phyloP scores from a whole-genome alignment of 257 asterid genomes.

The Ballota nigra region DNA sequence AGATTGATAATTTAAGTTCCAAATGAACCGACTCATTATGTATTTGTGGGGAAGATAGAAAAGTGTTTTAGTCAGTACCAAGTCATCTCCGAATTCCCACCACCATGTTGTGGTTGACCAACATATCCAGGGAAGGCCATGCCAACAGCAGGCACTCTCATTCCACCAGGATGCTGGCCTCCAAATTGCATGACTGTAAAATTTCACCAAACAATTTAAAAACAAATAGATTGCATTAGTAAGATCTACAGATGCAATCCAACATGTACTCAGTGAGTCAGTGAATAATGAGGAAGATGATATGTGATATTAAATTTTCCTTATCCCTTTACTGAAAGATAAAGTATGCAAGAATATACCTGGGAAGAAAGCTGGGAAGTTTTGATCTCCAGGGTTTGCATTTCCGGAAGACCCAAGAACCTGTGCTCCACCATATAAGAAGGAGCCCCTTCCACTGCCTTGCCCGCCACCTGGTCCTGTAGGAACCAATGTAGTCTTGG shows the following conservation, averaged over 20 bases:
- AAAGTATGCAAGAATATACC: slow-evolving; percentile 36
- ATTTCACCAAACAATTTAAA: slow-evolving; percentile 9
- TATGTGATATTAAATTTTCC: background rate
- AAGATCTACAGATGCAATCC: background rate
- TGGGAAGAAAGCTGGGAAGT: slow-evolving; percentile 80
- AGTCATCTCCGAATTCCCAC: slow-evolving; percentile 90
- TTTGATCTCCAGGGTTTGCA: slow-evolving; percentile 63
- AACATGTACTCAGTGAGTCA: background rate
- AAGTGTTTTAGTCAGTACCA: slow-evolving; percentile 47
- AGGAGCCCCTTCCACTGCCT: slow-evolving; percentile 59
- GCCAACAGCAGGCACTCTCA: slow-evolving; percentile 96
- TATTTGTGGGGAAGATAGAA: background rate
- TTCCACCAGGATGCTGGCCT: slow-evolving; percentile 79
- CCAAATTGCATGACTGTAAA: slow-evolving; percentile 82
- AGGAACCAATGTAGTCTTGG: slow-evolving; percentile 49
- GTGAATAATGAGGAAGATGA: background rate
- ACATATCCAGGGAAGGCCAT: slow-evolving; percentile 98
- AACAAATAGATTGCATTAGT: background rate
- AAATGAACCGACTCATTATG: background rate
- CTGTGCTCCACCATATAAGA: slow-evolving; percentile 67
- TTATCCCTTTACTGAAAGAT: background rate
- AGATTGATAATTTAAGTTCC: background rate
- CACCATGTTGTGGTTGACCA: slow-evolving; percentile 63
- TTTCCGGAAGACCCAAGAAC: slow-evolving; percentile 60
- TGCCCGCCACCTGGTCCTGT: slow-evolving; percentile 59